A percentile compares a stretch with the other conserved stretches of the same genome.
Evolutionary conservation across 257 asterid species (phyloP).

Genomic region (Thymus quinquecostatus): DNA sequence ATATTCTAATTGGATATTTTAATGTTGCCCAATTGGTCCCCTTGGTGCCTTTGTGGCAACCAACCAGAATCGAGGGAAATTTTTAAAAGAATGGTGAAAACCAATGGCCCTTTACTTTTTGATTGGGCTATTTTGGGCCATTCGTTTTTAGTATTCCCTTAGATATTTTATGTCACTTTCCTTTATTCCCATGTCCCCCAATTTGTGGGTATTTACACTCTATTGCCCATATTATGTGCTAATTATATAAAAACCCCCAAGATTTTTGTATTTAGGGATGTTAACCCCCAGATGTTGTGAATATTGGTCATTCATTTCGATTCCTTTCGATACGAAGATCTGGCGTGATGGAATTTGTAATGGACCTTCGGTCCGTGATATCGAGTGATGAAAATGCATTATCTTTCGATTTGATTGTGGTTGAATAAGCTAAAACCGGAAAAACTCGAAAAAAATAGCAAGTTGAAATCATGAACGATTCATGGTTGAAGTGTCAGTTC

Average conservation of each 20-base stretch:
- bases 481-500: too few species aligned
- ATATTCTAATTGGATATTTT: slow-evolving; percentile 29
- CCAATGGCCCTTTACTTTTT: slow-evolving; percentile 42
- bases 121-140: slow-evolving; percentile 66
- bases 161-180: slow-evolving; percentile 58
- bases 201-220: slow-evolving; percentile 8
- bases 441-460: too few species aligned
- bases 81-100: neutral
- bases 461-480: too few species aligned
- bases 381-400: too few species aligned
- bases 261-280: neutral
- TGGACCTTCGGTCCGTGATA: too few species aligned
- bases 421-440: too few species aligned
- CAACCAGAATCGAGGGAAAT: slow-evolving; percentile 24
- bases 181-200: neutral
- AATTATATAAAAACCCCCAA: slow-evolving; percentile 8
- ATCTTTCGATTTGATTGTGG: too few species aligned
- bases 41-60: slow-evolving; percentile 13
- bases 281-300: neutral
- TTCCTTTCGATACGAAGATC: too few species aligned
- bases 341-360: too few species aligned
- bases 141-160: slow-evolving; percentile 29
- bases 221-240: slow-evolving; percentile 4
- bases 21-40: slow-evolving; percentile 36
- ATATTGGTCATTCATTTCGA: too few species aligned